A percentile compares a stretch with the other conserved stretches of the same genome.
Evolutionary conservation across 352 stramenopile species (phyloP).

Genomic region (Pythium angustatum): DNA sequence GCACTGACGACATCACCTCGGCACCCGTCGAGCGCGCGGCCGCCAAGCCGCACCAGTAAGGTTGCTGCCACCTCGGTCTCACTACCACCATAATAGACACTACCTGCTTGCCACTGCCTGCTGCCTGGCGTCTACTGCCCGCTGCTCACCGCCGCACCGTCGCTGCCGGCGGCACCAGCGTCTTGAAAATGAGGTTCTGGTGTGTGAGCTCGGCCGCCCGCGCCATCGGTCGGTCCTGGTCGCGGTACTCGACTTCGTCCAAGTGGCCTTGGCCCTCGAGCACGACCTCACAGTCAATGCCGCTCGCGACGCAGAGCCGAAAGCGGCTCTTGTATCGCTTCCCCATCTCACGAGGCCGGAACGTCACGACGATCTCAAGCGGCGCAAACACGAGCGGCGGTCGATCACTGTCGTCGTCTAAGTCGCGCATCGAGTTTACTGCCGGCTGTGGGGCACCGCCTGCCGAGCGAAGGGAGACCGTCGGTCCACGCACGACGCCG

Average conservation of each 20-base stretch:
- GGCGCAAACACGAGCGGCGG: slow-evolving; percentile 39
- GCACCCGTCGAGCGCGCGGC: slow-evolving; percentile 7
- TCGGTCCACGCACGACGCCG: slow-evolving; percentile 55
- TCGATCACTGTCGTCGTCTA: slow-evolving; percentile 32
- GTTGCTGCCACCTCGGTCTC: background rate
- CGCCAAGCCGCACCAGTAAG: slow-evolving; percentile 13
- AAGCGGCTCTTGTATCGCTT: slow-evolving; percentile 66
- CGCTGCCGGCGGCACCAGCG: background rate
- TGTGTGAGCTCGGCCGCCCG: slow-evolving; percentile 44
- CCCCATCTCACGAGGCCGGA: slow-evolving; percentile 39
- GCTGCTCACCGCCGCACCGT: background rate
- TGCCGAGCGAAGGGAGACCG: slow-evolving; percentile 51
- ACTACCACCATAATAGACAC: background rate
- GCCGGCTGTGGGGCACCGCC: slow-evolving; percentile 43
- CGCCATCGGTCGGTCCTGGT: slow-evolving; percentile 54
- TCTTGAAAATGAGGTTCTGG: slow-evolving; percentile 55
- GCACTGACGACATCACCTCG: slow-evolving; percentile 27
- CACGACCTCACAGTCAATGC: slow-evolving; percentile 67
- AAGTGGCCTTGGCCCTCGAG: slow-evolving; percentile 71
- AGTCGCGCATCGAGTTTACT: slow-evolving; percentile 37
- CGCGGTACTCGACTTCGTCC: slow-evolving; percentile 43
- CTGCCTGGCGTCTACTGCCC: background rate
- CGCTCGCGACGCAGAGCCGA: slow-evolving; percentile 60
- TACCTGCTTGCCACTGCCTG: background rate
- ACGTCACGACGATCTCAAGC: slow-evolving; percentile 51